A percentile compares a stretch with the other conserved stretches of the same genome.
These are phyloP conservation scores for Pythium myriotylum DNA, from an alignment of 352 stramenopile genomes.

Conservation along the genomic window DNA sequence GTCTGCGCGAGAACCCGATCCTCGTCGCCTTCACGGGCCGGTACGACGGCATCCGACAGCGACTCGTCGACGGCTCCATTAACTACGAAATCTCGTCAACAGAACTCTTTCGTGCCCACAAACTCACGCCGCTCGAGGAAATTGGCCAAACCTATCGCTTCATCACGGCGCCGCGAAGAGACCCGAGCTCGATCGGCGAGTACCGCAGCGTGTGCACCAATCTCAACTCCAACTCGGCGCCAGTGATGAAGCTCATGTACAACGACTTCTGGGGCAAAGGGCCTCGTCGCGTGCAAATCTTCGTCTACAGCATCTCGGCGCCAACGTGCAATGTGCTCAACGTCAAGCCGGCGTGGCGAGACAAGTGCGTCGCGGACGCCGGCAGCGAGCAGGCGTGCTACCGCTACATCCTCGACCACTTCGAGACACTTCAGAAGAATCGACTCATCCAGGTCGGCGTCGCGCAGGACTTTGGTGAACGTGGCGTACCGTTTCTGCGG, in stretches of 20 bases:
- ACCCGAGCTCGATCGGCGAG: conserved; percentile 20
- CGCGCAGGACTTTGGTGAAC: conserved; percentile 30
- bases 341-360: conserved; percentile 28
- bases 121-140: conserved; percentile 33
- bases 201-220: conserved; percentile 34
- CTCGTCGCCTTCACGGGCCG: conserved; percentile 22
- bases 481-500: conserved; percentile 32
- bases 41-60: conserved; percentile 31
- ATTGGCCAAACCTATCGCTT: conserved; percentile 33
- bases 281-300: conserved; percentile 27
- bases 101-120: conserved; percentile 32
- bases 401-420: conserved; percentile 37
- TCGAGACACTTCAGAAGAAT: conserved; percentile 23
- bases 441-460: conserved; percentile 31
- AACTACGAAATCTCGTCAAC: conserved; percentile 45
- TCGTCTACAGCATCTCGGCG: conserved; percentile 40
- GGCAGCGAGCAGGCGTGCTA: conserved; percentile 30
- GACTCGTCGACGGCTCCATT: conserved; percentile 37
- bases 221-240: conserved; percentile 35
- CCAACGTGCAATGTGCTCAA: conserved; percentile 39
- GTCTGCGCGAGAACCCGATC: conserved; percentile 33
- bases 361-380: conserved; percentile 10
- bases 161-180: conserved; percentile 23
- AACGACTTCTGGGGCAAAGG: conserved; percentile 38
- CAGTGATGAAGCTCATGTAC: conserved; percentile 25